These are phyloP conservation scores for Onygenales sp. DNA, from an alignment of 2,329 filamentous ascomycete species.

Conservation along the genomic window DNA sequence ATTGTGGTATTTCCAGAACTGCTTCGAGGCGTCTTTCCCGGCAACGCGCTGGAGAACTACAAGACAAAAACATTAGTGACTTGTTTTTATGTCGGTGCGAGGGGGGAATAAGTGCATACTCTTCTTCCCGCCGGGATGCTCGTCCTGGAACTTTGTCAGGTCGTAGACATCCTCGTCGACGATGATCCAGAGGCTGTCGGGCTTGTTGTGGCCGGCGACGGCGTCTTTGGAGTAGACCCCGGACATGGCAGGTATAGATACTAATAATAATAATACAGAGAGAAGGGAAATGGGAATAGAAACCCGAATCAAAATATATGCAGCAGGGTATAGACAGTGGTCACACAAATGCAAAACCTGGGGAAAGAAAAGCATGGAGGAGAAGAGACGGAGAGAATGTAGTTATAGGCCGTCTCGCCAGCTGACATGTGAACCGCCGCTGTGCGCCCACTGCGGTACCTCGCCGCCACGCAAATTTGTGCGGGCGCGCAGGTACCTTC, in stretches of 20 bases:
- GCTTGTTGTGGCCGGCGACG: slow-evolving; percentile 85
- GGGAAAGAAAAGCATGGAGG: background rate
- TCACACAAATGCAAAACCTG: background rate
- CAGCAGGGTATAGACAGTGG: background rate
- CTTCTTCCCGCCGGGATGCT: slow-evolving; percentile 73
- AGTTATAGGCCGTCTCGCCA: background rate
- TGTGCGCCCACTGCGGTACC: too few relatives aligned
- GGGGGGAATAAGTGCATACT: slow-evolving; percentile 36
- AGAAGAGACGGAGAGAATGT: background rate
- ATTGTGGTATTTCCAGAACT: slow-evolving; percentile 59
- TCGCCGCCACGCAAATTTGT: too few relatives aligned
- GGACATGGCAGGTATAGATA: slow-evolving; percentile 55
- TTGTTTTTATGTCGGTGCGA: background rate
- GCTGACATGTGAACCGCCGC: too few relatives aligned
- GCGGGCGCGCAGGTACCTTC: too few relatives aligned
- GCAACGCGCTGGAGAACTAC: slow-evolving; percentile 55
- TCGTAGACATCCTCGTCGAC: slow-evolving; percentile 96
- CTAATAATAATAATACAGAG: background rate
- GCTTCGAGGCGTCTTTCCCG: slow-evolving; percentile 59
- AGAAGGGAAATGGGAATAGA: background rate
- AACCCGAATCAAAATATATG: background rate
- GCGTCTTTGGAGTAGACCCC: slow-evolving; percentile 76
- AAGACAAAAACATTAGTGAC: background rate
- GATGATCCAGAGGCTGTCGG: slow-evolving; percentile 76
- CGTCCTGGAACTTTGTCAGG: slow-evolving; percentile 76